Base-by-base conservation (phyloP, 116 monocot species). In the Trichopus zeylanicus region DNA sequence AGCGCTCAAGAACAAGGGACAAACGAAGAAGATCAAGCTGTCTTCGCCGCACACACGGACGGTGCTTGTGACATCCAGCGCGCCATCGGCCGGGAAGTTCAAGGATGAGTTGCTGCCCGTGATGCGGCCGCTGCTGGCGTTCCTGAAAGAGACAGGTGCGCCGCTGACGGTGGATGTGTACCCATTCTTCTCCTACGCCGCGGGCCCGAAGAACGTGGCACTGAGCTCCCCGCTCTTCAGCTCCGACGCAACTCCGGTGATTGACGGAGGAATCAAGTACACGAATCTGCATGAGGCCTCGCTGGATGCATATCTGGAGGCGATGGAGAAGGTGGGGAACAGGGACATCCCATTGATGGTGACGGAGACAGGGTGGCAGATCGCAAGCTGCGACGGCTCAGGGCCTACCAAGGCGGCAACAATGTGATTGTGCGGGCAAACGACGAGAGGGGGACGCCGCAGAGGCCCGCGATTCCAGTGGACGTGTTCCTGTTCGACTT, bases 301-400 rank as follows among this genome's bases (percentile, higher is more conserved):
- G 18, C 49, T 80, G n/a, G 80, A 80, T 38, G 61, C 74, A 2
- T 21, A 70, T 15, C 20, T 28, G 34, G 57, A 70, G 20, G 80
- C 80, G 4, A 48, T 75, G 52, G 80, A 70, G 28, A 70, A 39
- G 67, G 38, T 51, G 51, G 80, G 75, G 13, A 65, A 61, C 39
- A 5, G 19, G 0, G 51, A 34, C 0, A 51, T 80, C 0, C 55
- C 51, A 51, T 51, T 80, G 55, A 39, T 26, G 31, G 80, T 75
- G 60, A 67, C 70, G 5, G 75, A 75, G 63, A 80, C 70, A 3
- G 80, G 80, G 26, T 80, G 80, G 80, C 75, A 70, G 29, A 62
- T 70, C 13, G 62, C 57, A 5, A 71, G 80, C 6, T 55, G 62
- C 20, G 15, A 22, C 1, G 74, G 29, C 2, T 74, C 75, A 9